Percentiles rank a stretch among this genome's conserved stretches.
Conservation (phyloP, 805 yeast genomes). For the Starmera pachycereana region DNA sequence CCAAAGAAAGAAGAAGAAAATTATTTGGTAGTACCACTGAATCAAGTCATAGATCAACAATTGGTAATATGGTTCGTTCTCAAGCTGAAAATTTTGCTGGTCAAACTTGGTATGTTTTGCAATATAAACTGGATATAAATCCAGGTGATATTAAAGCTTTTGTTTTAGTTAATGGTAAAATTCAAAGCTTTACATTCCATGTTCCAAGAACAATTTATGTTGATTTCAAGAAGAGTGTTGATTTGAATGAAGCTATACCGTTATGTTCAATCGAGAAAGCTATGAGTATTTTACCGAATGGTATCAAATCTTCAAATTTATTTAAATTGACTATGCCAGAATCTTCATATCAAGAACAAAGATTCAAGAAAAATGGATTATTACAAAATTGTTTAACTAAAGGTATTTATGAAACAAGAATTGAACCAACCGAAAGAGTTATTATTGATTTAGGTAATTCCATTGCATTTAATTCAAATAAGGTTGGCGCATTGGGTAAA, state of each 20-base stretch:
- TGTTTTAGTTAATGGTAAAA: slow-evolving; percentile 56
- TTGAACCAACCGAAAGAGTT: slow-evolving; percentile 60
- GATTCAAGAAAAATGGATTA: slow-evolving; percentile 46
- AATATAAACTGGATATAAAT: slow-evolving; percentile 44
- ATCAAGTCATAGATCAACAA: slow-evolving; percentile 43
- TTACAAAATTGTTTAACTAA: slow-evolving; percentile 50
- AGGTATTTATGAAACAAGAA: slow-evolving; percentile 70
- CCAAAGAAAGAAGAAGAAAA: slow-evolving; percentile 59
- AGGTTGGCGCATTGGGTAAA: slow-evolving; percentile 75
- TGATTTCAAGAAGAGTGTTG: slow-evolving; percentile 42
- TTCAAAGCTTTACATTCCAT: slow-evolving; percentile 64
- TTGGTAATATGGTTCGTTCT: slow-evolving; percentile 60
- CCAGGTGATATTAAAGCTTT: slow-evolving; percentile 76
- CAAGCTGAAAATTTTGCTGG: slow-evolving; percentile 76
- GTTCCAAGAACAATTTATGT: slow-evolving; percentile 68
- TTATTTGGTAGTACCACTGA: slow-evolving; percentile 63
- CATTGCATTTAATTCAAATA: slow-evolving; percentile 57
- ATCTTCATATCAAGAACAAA: slow-evolving; percentile 42
- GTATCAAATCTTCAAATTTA: slow-evolving; percentile 39
- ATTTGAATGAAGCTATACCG: slow-evolving; percentile 32
- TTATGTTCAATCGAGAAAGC: slow-evolving; percentile 50
- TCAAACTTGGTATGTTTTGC: slow-evolving; percentile 78
- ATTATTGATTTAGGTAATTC: slow-evolving; percentile 69
- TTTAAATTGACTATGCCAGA: slow-evolving; percentile 68
- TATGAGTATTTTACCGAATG: slow-evolving; percentile 59